Percentiles rank a stretch among this genome's conserved stretches.
phyloP scores from a whole-genome alignment of 768 basidiomycete genomes.

The Mycena latifolia region DNA sequence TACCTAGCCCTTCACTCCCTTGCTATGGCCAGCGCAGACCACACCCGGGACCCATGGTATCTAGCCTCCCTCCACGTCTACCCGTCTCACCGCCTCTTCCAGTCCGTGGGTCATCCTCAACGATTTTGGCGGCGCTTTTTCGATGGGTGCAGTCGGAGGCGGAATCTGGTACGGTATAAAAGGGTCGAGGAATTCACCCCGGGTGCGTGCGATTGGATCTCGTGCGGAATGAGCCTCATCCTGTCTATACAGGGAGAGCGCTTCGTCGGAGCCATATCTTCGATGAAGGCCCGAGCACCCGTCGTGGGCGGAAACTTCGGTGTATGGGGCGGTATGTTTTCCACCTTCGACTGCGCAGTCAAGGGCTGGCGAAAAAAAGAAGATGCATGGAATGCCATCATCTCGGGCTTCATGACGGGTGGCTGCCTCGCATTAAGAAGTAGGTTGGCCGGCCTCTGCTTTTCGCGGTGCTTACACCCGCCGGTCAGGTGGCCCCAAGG shows the following conservation, averaged over 20 bases:
- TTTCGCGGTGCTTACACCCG: constrained; percentile 20
- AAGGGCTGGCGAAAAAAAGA: constrained; percentile 98
- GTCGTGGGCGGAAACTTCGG: constrained; percentile 98
- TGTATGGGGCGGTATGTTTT: constrained; percentile 98
- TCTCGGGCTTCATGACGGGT: constrained; percentile 98
- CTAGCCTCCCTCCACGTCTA: constrained; percentile 28
- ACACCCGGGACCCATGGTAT: constrained; percentile 94
- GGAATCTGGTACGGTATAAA: constrained; percentile 99
- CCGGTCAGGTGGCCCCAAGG: constrained; percentile 86
- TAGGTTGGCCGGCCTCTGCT: constrained; percentile 58
- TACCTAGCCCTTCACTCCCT: too few relatives aligned
- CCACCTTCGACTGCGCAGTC: constrained; percentile 97
- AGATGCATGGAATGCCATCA: constrained; percentile 99
- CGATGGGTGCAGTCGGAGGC: constrained; percentile 98
- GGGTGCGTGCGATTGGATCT: constrained; percentile 64
- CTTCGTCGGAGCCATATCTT: constrained; percentile 92
- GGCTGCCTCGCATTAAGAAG: constrained; percentile 95
- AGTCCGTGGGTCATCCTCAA: constrained; percentile 99
- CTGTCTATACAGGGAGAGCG: constrained; percentile 82
- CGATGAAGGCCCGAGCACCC: constrained; percentile 97
- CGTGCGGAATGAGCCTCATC: constrained; percentile 28
- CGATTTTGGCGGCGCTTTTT: constrained; percentile 97
- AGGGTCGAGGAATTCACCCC: constrained; percentile 95
- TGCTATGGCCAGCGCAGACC: constrained; percentile 89
- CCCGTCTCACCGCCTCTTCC: constrained; percentile 19